These are phyloP conservation scores for Leucocoprinus birnbaumii DNA, from an alignment of 768 basidiomycete species.

Conservation along the genomic window DNA sequence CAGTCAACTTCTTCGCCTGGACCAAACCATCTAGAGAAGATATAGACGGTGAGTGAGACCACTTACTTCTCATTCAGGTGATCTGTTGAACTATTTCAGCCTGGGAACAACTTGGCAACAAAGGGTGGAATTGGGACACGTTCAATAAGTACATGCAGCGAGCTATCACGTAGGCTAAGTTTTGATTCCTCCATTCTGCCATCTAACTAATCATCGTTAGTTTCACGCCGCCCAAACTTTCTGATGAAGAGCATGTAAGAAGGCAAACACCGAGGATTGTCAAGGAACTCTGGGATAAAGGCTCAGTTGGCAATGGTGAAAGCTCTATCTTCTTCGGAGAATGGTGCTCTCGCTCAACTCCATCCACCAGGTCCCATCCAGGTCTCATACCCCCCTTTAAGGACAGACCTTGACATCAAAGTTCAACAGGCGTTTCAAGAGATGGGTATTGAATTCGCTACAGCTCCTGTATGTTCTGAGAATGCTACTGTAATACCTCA, in stretches of 20 bases:
- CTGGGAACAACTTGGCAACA: constrained; percentile 47
- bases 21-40: constrained; percentile 26
- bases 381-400: background rate
- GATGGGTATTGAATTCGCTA: too few relatives aligned
- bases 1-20: constrained; percentile 39
- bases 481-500: too few relatives aligned
- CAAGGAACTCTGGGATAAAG: too few relatives aligned
- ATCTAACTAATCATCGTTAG: too few relatives aligned
- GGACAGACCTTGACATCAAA: constrained; percentile 15
- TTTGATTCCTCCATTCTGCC: background rate
- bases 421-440: constrained; percentile 2
- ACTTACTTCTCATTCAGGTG: background rate
- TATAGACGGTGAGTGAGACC: constrained; percentile 14
- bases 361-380: background rate
- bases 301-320: too few relatives aligned
- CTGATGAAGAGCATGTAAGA: too few relatives aligned
- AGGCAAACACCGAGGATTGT: too few relatives aligned
- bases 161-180: constrained; percentile 30
- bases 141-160: constrained; percentile 35
- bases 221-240: too few relatives aligned
- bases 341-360: constrained; percentile 17
- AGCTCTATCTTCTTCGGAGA: too few relatives aligned
- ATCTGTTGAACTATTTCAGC: constrained; percentile 6
- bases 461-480: too few relatives aligned
- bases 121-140: constrained; percentile 52